Percentiles rank a stretch among this genome's conserved stretches.
These are phyloP conservation scores for Globisporangium camurandrum DNA, from an alignment of 352 stramenopile genomes.

Conservation along the genomic window DNA sequence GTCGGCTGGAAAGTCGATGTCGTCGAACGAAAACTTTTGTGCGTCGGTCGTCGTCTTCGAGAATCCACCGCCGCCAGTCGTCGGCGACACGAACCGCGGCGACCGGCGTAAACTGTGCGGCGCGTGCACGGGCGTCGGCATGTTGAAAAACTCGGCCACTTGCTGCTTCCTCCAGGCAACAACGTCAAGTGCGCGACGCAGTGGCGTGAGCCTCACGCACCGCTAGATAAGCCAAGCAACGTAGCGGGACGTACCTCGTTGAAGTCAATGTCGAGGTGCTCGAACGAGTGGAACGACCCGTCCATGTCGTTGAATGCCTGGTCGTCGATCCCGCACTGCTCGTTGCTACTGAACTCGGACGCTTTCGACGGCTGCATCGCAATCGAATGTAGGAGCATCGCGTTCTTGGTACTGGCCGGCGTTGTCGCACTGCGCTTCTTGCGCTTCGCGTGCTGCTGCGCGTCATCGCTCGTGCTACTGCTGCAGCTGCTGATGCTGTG, in stretches of 20 bases:
- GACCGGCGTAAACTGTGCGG: conserved; percentile 69
- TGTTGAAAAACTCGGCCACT: conserved; percentile 79
- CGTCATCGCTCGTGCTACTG: conserved; percentile 3
- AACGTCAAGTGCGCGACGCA: not conserved
- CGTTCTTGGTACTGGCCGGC: conserved; percentile 8
- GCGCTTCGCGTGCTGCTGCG: conserved; percentile 27
- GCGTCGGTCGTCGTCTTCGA: conserved; percentile 64
- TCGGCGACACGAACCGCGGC: conserved; percentile 62
- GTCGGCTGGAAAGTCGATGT: conserved; percentile 66
- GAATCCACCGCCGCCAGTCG: conserved; percentile 37
- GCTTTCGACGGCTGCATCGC: conserved; percentile 25
- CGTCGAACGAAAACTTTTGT: conserved; percentile 83
- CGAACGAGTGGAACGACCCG: conserved; percentile 63
- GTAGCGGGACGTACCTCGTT: conserved; percentile 57
- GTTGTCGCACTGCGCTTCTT: conserved; percentile 45
- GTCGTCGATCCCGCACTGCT: conserved; percentile 11
- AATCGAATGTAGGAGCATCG: conserved; percentile 18
- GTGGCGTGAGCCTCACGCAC: not conserved
- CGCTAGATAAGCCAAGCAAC: too few species aligned
- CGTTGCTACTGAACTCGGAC: conserved; percentile 10
- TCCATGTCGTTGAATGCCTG: conserved; percentile 49
- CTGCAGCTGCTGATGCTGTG: too few species aligned
- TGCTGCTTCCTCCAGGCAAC: conserved; percentile 24
- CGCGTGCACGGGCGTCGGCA: conserved; percentile 54
- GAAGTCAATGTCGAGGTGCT: conserved; percentile 83